Percentiles rank a stretch among this genome's conserved stretches.
These are phyloP conservation scores for Trichoderma parareesei DNA, from an alignment of 495 filamentous ascomycete genomes.

Conservation along the genomic window DNA sequence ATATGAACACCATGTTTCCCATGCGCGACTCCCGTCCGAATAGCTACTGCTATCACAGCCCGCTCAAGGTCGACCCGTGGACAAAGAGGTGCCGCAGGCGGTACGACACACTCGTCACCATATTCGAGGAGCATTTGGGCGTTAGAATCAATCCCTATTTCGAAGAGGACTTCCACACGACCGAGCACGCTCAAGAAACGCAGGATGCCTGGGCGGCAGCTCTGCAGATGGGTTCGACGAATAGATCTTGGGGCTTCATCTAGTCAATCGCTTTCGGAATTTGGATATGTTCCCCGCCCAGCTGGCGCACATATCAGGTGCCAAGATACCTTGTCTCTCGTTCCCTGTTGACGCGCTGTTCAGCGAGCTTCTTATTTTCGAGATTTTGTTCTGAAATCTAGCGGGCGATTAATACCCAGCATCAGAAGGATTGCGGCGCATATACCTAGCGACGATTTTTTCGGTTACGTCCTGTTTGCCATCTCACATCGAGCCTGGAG, in stretches of 20 bases:
- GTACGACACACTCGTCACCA: constrained; percentile 1
- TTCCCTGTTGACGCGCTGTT: not conserved
- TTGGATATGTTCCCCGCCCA: not conserved
- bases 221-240: not conserved
- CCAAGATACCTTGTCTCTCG: not conserved
- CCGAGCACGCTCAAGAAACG: constrained; percentile 10
- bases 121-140: constrained; percentile 2
- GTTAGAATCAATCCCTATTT: constrained; percentile 13
- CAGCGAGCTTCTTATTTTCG: not conserved
- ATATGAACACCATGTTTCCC: constrained; percentile 6
- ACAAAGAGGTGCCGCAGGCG: constrained; percentile 12
- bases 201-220: constrained; percentile 11
- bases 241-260: constrained; percentile 9
- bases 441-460: constrained; percentile 1
- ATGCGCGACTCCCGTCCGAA: constrained; percentile 7
- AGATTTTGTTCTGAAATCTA: not conserved
- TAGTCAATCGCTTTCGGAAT: not conserved
- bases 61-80: constrained; percentile 13
- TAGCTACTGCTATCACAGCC: constrained; percentile 12
- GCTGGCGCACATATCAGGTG: not conserved
- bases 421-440: not conserved
- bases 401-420: not conserved
- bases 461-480: not conserved
- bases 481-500: constrained; percentile 2
- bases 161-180: constrained; percentile 13